These are phyloP conservation scores for Anisodus tanguticus DNA, from an alignment of 257 asterid species.

Conservation along the genomic window DNA sequence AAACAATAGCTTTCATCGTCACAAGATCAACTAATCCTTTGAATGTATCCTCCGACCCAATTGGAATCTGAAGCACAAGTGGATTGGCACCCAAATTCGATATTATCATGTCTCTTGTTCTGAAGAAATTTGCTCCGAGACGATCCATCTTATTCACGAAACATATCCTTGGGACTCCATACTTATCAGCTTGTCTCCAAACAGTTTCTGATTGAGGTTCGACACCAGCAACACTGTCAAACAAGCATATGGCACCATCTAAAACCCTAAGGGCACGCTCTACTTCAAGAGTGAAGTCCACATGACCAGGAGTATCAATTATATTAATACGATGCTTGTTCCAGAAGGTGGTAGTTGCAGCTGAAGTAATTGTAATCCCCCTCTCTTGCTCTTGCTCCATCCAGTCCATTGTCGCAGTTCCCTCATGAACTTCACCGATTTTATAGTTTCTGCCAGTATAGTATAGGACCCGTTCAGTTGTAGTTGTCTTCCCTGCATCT, in stretches of 20 bases:
- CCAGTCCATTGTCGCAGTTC: constrained; percentile 99
- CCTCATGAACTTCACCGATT: constrained; percentile 97
- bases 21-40: constrained; percentile 87
- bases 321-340: constrained; percentile 95
- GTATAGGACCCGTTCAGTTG: constrained; percentile 83
- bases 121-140: constrained; percentile 89
- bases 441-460: constrained; percentile 94
- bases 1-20: constrained; percentile 75
- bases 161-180: constrained; percentile 96
- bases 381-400: constrained; percentile 99
- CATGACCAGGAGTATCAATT: constrained; percentile 96
- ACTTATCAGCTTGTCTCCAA: constrained; percentile 98
- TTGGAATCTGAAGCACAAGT: constrained; percentile 83
- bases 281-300: constrained; percentile 96
- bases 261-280: constrained; percentile 96
- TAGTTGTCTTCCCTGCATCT: constrained; percentile 98
- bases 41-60: constrained; percentile 86
- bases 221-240: constrained; percentile 98
- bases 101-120: constrained; percentile 94
- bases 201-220: constrained; percentile 99
- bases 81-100: constrained; percentile 91
- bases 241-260: constrained; percentile 93
- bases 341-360: constrained; percentile 95
- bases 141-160: constrained; percentile 99
- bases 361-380: constrained; percentile 94